Conservation (phyloP, 225 moss, liverwort and hornwort species). For the Climacium dendroides region DNA sequence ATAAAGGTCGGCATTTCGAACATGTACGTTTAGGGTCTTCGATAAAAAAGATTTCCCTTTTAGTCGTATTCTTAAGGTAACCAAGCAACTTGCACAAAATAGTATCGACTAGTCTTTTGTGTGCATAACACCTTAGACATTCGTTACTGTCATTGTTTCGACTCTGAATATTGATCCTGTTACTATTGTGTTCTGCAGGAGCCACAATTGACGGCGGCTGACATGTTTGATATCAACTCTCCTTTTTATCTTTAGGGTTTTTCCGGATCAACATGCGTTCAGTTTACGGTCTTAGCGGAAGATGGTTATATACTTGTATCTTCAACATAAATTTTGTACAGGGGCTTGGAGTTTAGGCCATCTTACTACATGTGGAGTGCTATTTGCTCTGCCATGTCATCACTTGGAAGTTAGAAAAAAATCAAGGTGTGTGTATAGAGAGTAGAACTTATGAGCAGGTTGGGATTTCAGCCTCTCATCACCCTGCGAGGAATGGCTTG, state of each 20-base stretch:
- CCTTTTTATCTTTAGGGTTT: constrained; percentile 34
- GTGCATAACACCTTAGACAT: background rate
- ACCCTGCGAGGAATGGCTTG: background rate
- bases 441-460: background rate
- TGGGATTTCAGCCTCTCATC: background rate
- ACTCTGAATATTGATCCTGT: background rate
- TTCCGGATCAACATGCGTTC: background rate
- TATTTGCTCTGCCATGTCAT: background rate
- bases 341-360: background rate
- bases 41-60: background rate
- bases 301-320: background rate
- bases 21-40: background rate
- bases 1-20: background rate
- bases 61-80: background rate
- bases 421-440: background rate
- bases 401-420: background rate
- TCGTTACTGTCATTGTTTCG: background rate
- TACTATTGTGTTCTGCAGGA: constrained; percentile 18
- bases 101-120: background rate
- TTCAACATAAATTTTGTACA: constrained; percentile 2
- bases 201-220: constrained; percentile 46
- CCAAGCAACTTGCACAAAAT: background rate
- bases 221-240: constrained; percentile 47
- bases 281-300: background rate
- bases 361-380: background rate